A percentile compares a stretch with the other conserved stretches of the same genome.
Conservation (phyloP, 2,329 filamentous ascomycete genomes). For the Fragosphaeria purpurea region DNA sequence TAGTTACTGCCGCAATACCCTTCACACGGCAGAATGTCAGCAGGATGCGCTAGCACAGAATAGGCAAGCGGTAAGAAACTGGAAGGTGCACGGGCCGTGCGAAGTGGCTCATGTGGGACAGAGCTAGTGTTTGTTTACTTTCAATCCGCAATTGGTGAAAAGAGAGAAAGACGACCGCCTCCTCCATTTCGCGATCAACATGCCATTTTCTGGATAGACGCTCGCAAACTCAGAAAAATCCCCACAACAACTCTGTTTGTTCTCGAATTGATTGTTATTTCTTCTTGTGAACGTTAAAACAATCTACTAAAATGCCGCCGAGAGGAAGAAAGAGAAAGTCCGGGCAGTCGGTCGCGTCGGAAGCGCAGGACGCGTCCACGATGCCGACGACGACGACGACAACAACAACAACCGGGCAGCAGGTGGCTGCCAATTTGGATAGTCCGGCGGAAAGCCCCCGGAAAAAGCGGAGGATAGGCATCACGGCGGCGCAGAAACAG, state of each 20-base stretch:
- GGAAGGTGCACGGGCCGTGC: no score
- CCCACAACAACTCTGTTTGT: no score
- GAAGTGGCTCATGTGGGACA: no score
- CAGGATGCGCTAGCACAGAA: not conserved
- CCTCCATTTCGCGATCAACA: no score
- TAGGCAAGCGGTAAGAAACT: not conserved
- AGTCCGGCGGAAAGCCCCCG: conserved; percentile 44
- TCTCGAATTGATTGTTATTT: no score
- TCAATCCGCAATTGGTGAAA: no score
- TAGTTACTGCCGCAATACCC: no score
- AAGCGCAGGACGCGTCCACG: conserved; percentile 15
- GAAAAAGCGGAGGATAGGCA: conserved; percentile 49
- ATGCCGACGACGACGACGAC: not conserved
- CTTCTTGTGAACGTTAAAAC: not conserved
- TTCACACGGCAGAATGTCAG: not conserved
- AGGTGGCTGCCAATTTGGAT: conserved; percentile 23
- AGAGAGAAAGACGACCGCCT: no score
- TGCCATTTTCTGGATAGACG: no score
- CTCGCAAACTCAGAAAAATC: no score
- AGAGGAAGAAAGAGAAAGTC: conserved; percentile 38
- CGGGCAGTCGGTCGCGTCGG: conserved; percentile 22
- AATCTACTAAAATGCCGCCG: conserved; percentile 31
- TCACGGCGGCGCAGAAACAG: conserved; percentile 68
- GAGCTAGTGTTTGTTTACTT: no score
- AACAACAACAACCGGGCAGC: conserved; percentile 3